These are phyloP conservation scores for Agapanthus africanus DNA, from an alignment of 106 monocot species.

Conservation along the genomic window DNA sequence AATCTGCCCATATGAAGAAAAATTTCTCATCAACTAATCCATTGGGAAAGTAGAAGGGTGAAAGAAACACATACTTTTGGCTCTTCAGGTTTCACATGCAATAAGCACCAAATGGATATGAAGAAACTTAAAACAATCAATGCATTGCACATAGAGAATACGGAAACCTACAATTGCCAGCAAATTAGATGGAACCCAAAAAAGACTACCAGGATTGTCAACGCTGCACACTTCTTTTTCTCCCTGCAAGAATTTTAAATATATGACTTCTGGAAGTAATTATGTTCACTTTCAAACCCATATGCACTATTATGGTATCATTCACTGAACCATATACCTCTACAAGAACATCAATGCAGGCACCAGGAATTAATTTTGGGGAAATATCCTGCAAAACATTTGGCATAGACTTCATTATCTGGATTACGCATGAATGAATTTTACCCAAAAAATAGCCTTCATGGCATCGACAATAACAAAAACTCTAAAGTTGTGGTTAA, in stretches of 20 bases:
- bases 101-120: background rate
- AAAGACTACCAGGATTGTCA: slow-evolving; percentile 8
- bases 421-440: background rate
- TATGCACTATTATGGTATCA: background rate
- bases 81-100: background rate
- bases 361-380: slow-evolving; percentile 48
- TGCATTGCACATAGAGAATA: background rate
- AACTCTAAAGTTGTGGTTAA: too few relatives aligned
- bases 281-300: background rate
- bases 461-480: too few relatives aligned
- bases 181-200: slow-evolving; percentile 39
- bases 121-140: background rate
- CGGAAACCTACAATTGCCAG: slow-evolving; percentile 39
- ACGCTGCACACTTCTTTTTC: background rate
- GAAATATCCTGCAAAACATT: slow-evolving; percentile 22
- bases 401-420: slow-evolving; percentile 3
- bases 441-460: too few relatives aligned
- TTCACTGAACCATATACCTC: slow-evolving; percentile 25
- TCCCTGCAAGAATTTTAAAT: slow-evolving; percentile 13
- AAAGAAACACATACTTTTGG: background rate
- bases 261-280: background rate
- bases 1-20: background rate
- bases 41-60: background rate
- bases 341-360: slow-evolving; percentile 58
- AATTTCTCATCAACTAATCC: background rate